Conservation (phyloP, 140 eudicot genomes). For the Ambrosia hybrid region DNA sequence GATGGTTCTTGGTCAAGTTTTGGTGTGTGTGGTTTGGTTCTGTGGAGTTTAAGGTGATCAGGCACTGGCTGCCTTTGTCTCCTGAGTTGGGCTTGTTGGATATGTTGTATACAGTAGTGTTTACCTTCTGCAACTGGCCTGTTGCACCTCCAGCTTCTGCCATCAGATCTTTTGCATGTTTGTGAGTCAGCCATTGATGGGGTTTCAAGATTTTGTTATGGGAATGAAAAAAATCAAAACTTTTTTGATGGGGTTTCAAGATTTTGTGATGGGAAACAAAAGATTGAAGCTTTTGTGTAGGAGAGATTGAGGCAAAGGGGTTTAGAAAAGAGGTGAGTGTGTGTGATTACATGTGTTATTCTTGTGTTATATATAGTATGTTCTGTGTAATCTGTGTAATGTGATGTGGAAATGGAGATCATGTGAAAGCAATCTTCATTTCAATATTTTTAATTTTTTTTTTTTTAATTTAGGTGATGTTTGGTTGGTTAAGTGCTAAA, state of each 20-base stretch:
- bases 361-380: not conserved
- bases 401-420: not conserved
- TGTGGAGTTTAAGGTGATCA: slow-evolving; percentile 49
- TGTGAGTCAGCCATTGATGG: not conserved
- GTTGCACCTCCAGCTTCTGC: slow-evolving; percentile 81
- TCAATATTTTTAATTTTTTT: not conserved
- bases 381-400: not conserved
- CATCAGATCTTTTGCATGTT: slow-evolving; percentile 70
- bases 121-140: slow-evolving; percentile 54
- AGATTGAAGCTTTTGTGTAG: not conserved
- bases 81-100: slow-evolving; percentile 54
- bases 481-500: too few relatives aligned
- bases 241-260: too few relatives aligned
- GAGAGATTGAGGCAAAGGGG: not conserved
- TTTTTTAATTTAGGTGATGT: too few relatives aligned
- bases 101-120: slow-evolving; percentile 59
- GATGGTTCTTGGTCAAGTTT: too few relatives aligned
- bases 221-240: too few relatives aligned
- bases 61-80: slow-evolving; percentile 57
- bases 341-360: not conserved
- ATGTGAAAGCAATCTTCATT: not conserved
- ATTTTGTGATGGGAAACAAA: not conserved
- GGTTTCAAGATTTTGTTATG: too few relatives aligned
- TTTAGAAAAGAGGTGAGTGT: not conserved
- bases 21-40: slow-evolving; percentile 11